Base-by-base conservation (phyloP, 2,329 filamentous ascomycete genomes). In the Fusarium udum region DNA sequence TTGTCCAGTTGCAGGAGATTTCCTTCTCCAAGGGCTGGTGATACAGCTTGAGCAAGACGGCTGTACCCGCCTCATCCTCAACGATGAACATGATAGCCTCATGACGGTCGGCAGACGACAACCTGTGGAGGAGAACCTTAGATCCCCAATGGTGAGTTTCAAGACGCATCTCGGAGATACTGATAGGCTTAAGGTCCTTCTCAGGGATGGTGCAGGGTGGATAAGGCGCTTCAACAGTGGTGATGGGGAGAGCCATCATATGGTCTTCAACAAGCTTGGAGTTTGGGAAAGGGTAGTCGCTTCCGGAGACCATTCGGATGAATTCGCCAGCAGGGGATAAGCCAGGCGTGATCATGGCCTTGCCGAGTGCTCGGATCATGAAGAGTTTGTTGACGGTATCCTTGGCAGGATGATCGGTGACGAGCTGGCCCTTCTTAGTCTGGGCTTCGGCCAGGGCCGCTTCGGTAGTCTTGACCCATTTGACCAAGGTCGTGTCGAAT, bases 401-500 rank as follows among this genome's bases (percentile, higher is more conserved):
- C 18, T 46, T 46, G 12, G 18, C 8, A 7, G 18, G 12, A 11
- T 46, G 43, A 3, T 46, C 43, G 4, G 24, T 46, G 0, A 46
- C 24, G 22, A 46, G 24, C 43, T 46, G 43, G 4, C 43, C 43
- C 6, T 28, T 46, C 8, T 46, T 46, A 4, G 6, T 46, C 26
- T 28, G 43, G 6, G 43, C 43, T 18, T 46, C 43, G 2, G 43
- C 43, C 6, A 28, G 9, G 18, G 18, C 18, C 1, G 43, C 13
- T 46, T 46, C 24, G 12, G 43, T 46, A 3, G 18, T 20, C 6
- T 46, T 28, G 43, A 28, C 43, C 24, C 24, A 46, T 28, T 46
- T 46, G 24, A 46, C 43, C 4, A 28, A 22, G 0, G 4, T 28
- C 2, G 12, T 0, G 18, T 46, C 43, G 0, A 46, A 28, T 1